These are phyloP conservation scores for Penicillium robsamsonii DNA, from an alignment of 495 filamentous ascomycete species.

Conservation along the genomic window DNA sequence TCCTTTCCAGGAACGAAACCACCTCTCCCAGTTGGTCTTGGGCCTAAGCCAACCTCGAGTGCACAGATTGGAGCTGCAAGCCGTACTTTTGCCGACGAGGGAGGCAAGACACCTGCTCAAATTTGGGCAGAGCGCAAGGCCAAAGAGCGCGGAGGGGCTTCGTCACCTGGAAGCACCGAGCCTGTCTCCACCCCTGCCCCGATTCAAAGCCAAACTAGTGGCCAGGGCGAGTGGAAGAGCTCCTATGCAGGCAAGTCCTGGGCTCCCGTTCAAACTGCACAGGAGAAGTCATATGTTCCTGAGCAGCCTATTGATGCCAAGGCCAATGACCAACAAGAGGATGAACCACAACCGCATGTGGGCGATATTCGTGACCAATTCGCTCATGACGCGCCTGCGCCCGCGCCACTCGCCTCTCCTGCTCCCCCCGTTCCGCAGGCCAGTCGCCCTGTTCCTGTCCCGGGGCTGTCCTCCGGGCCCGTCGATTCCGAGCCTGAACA, in stretches of 20 bases:
- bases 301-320: constrained; percentile 56
- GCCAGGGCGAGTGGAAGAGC: constrained; percentile 78
- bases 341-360: constrained; percentile 57
- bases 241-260: constrained; percentile 85
- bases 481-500: constrained; percentile 43
- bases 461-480: constrained; percentile 65
- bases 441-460: constrained; percentile 62
- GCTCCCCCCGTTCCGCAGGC: constrained; percentile 33
- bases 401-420: constrained; percentile 25
- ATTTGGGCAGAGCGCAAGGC: constrained; percentile 97
- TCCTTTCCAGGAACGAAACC: constrained; percentile 84
- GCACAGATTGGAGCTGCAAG: constrained; percentile 75
- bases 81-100: constrained; percentile 89
- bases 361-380: constrained; percentile 74
- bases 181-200: constrained; percentile 37
- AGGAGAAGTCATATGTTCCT: constrained; percentile 60
- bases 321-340: constrained; percentile 46
- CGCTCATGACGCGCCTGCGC: constrained; percentile 57
- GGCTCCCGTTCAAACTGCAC: constrained; percentile 73
- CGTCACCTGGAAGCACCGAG: constrained; percentile 34
- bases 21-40: constrained; percentile 67
- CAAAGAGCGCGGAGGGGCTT: constrained; percentile 60
- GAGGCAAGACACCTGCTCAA: constrained; percentile 94
- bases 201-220: constrained; percentile 64
- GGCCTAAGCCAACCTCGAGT: constrained; percentile 47